phyloP scores from a whole-genome alignment of 2,329 filamentous ascomycete species.

The Nectriaceae sp. region DNA sequence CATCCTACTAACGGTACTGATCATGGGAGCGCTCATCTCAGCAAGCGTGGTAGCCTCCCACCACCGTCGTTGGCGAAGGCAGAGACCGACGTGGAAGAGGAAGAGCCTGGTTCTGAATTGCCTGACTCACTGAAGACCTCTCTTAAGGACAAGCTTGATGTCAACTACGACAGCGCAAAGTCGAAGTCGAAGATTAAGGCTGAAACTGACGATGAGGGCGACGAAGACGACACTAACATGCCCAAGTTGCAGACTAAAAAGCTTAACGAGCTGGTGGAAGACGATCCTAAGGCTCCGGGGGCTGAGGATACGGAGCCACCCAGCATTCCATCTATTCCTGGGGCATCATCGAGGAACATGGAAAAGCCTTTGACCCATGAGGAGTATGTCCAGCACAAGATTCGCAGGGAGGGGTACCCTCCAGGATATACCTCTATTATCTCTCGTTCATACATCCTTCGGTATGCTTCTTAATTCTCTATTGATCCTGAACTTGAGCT shows the following conservation, averaged over 20 bases:
- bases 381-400: constrained; percentile 51
- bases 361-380: constrained; percentile 50
- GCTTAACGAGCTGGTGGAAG: neutral
- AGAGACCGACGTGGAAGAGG: neutral
- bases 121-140: constrained; percentile 35
- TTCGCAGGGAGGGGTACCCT: constrained; percentile 48
- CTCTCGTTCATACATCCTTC: constrained; percentile 58
- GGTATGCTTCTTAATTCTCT: constrained; percentile 49
- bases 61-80: neutral
- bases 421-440: constrained; percentile 52
- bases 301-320: neutral
- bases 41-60: neutral
- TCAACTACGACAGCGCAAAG: constrained; percentile 10
- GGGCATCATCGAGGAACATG: constrained; percentile 10
- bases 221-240: too few species aligned
- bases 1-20: neutral
- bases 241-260: constrained; percentile 2
- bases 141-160: constrained; percentile 33
- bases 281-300: neutral
- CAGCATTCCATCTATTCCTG: neutral
- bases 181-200: constrained; percentile 14
- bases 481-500: too few species aligned
- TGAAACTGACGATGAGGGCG: constrained; percentile 5
- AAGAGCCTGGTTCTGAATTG: constrained; percentile 31
- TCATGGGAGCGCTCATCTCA: neutral